Conservation (phyloP, 495 filamentous ascomycete species). For the Talaromyces liani region DNA sequence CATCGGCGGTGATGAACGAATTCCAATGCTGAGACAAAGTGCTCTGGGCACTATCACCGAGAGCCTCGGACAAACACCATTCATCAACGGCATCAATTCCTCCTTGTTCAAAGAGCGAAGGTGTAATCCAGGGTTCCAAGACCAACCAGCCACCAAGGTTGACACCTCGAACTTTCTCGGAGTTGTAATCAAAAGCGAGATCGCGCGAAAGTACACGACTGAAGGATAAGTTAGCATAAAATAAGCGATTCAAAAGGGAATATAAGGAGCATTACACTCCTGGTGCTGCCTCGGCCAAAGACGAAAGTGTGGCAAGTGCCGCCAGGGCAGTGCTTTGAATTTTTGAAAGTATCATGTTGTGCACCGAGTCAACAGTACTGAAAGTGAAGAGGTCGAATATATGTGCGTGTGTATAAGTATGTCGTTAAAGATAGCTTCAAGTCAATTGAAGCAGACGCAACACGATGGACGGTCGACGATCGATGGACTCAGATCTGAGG, state of each 20-base stretch:
- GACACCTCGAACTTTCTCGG: conserved; percentile 44
- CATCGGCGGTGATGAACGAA: conserved; percentile 57
- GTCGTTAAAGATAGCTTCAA: conserved; percentile 2
- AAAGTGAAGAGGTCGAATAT: not conserved
- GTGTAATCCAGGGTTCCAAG: conserved; percentile 59
- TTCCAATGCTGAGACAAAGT: conserved; percentile 51
- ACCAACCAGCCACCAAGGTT: conserved; percentile 55
- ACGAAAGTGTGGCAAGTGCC: conserved; percentile 26
- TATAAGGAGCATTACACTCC: conserved; percentile 20
- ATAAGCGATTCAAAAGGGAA: not conserved
- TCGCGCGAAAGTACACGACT: conserved; percentile 29
- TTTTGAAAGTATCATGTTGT: conserved; percentile 28
- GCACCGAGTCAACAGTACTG: not conserved
- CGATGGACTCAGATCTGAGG: not conserved
- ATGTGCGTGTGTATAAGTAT: not conserved
- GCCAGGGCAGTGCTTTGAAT: conserved; percentile 28
- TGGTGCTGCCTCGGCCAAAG: conserved; percentile 26
- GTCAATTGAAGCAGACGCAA: conserved; percentile 4
- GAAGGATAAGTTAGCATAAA: conserved; percentile 4
- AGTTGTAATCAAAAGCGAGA: conserved; percentile 36
- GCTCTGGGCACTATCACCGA: conserved; percentile 43
- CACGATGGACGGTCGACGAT: not conserved
- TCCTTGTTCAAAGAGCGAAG: conserved; percentile 49
- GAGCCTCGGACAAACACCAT: conserved; percentile 45
- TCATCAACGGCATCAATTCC: conserved; percentile 53